Base-by-base conservation (phyloP, 2,329 filamentous ascomycete genomes). In the Aurifilum marmelostoma region DNA sequence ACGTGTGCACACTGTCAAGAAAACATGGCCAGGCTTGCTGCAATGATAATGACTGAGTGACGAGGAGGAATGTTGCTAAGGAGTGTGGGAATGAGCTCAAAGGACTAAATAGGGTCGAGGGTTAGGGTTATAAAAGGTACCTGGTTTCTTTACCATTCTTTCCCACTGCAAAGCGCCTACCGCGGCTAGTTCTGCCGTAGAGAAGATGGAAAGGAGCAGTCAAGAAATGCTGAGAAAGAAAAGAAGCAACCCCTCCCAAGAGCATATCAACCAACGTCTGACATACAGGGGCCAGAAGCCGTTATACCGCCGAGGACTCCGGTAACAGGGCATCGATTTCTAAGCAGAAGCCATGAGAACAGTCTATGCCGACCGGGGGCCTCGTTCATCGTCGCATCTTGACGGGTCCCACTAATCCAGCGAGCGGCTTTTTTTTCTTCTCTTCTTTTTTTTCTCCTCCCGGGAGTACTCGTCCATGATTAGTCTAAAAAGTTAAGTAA, bases 321-420 rank as follows among this genome's bases (percentile, higher is more conserved):
- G 39, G 14, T 27, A 62, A 62, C 1, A 41, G 34, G 21, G 18
- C 32, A 43, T 43, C 39, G 61, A 63, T 63, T 63, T 63, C 61
- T 63, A 63, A 63, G 61, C 61, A 63, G 39, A 32, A 32, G 27
- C 34, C 61, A 8, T 47, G 39, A 63, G 27, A 63, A 63, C 24
- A 21, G 24, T 41, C 16, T 41, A 14, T 24, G 61, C 39, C 24
- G 61, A 47, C 39, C n/a, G 21, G 41, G 61, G 43, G 43, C 7
- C 34, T 34, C 34, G 43, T 47, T 47, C 43, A 2, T 21, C 18
- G 41, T 32, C 9, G 60, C 60, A 43, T 62, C 24, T 24, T 27
- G 5, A 62, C 27, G 34, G 37, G 41, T n/a, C 61, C 61, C 37
- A 59, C 56, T 59, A 59, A 59, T 59, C 18, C 16, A 56, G 24